Evolutionary conservation across 192 early-diverging fungal species (phyloP), one percentile per base, ranked within the genome.

Genomic region (Backusella liffmaniae): DNA sequence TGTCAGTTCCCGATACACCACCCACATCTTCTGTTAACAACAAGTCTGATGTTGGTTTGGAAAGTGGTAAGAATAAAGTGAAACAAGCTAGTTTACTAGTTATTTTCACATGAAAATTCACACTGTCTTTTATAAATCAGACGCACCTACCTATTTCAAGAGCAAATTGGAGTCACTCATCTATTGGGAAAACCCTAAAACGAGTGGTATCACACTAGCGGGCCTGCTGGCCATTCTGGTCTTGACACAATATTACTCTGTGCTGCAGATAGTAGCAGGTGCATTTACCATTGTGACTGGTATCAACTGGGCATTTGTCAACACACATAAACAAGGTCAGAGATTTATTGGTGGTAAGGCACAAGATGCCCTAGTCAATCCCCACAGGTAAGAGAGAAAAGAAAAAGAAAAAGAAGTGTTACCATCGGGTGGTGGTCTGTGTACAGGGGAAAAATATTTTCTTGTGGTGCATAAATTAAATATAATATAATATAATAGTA

Each of bases 261-360:
- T 82, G 21, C 42, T 82, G 32, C 75, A 78, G 44, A 65, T 82
- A 9, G 30, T 78, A 16, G 72, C 76, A 13, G 70, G 34, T 67
- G 67, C 74, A 23, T 66, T 76, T 35, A 82, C 80, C 8, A n/a
- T 82, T 37, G 59, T 72, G n/a, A 82, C 76, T 30, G 80, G 80
- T 34, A 16, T 72, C 29, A 82, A 82, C 69, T 82, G 79, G 79
- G 72, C 73, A 32, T 81, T 77, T 62, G 79, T 81, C 56, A 81
- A 76, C 26, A 56, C 66, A 23, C 67, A 77, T 34, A 71, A 70
- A 9, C 79, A 77, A 18, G 70, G 75, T 9, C 69, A 81, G 9
- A 53, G 65, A 32, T 15, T 77, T 13, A 34, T 81, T 53, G 59
- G 53, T 44, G 75, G 79, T 26, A 69, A 70, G 23, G 23, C 73